Base-by-base conservation (phyloP, 1,284 basidiomycete species). In the Heimioporus punctisporus region DNA sequence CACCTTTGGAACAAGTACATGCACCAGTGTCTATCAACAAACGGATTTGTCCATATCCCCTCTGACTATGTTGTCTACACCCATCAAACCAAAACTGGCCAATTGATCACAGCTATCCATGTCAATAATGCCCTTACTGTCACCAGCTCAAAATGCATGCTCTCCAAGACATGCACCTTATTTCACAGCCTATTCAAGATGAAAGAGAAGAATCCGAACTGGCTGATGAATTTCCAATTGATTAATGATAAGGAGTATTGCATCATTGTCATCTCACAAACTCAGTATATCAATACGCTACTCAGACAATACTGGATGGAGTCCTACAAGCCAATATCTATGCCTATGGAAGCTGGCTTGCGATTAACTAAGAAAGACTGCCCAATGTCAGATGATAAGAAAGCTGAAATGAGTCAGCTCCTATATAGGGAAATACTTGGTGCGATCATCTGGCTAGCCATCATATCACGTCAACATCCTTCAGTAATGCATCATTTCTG, bases 1-100 rank as follows among this genome's bases (percentile, higher is more conserved):
- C 26, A 58, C 26, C 48, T 59, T 10, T 58, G 55, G 51, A 58
- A 57, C 12, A 58, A 56, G 17, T 28, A 58, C 24, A 58, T 58
- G 51, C 12, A 56, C 21, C 3, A 49, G 7, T 30, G 44, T 1
- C 46, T 59, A 1, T 52, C 8, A 1, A 4, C 12, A 2, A 52
- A 41, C 6, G 27, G 44, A 3, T 59, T 59, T 8, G 5, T n/a
- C 6, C 15, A 14, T 3, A 14, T 51, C 2, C 17, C 5, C 1
- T 14, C 41, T 6, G 42, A 59, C 39, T 39, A 45, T 11, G 31
- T 51, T 23, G 27, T 58, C 7, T 60, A 58, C 12, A 39, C 19
- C 2, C 19, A n/a, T 2, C 15, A 25, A 4, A 39, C 46, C 1
- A 4, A 15, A 9, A 19, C 2, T 5, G 53, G 47, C 28, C 12